Evolutionary conservation across 495 filamentous ascomycete genomes (phyloP).

Genomic region (Physcia stellaris): DNA sequence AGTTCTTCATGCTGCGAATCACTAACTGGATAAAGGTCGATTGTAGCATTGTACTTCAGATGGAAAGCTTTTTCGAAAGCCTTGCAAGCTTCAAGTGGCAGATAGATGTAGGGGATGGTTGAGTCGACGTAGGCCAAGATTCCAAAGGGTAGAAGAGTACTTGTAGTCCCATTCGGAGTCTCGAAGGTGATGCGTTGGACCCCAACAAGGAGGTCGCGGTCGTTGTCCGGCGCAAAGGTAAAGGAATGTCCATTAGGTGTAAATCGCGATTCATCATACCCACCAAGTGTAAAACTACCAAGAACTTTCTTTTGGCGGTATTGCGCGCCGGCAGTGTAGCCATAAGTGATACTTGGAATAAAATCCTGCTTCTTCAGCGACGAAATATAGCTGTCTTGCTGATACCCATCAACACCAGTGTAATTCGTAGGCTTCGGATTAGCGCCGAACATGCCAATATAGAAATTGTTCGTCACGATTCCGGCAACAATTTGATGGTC

Average conservation of each 20-base stretch:
- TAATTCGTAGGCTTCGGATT: conserved; percentile 36
- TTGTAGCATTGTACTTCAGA: conserved; percentile 29
- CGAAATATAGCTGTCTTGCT: conserved; percentile 33
- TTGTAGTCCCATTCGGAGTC: conserved; percentile 12
- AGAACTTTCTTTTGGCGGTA: conserved; percentile 39
- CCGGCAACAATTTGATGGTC: conserved; percentile 33
- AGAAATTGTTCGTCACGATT: conserved; percentile 33
- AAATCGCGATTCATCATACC: conserved; percentile 40
- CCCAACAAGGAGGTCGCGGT: conserved; percentile 34
- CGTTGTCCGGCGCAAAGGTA: conserved; percentile 31
- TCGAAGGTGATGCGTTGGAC: conserved; percentile 32
- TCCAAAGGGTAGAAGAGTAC: conserved; percentile 7
- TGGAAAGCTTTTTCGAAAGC: conserved; percentile 40
- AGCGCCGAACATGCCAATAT: conserved; percentile 42
- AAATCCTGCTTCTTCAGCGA: conserved; percentile 29
- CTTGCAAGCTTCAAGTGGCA: conserved; percentile 37
- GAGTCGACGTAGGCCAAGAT: conserved; percentile 35
- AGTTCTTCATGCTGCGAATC: conserved; percentile 27
- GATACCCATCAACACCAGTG: conserved; percentile 25
- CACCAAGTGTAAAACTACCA: conserved; percentile 41
- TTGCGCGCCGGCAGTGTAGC: conserved; percentile 41
- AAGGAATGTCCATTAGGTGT: conserved; percentile 33
- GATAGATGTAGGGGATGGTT: conserved; percentile 39
- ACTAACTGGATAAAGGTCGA: conserved; percentile 36
- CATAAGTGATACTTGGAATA: conserved; percentile 38